Percentiles rank a stretch among this genome's conserved stretches.
These are phyloP conservation scores for Tilletia horrida DNA, from an alignment of 1,284 basidiomycete species.

Conservation along the genomic window DNA sequence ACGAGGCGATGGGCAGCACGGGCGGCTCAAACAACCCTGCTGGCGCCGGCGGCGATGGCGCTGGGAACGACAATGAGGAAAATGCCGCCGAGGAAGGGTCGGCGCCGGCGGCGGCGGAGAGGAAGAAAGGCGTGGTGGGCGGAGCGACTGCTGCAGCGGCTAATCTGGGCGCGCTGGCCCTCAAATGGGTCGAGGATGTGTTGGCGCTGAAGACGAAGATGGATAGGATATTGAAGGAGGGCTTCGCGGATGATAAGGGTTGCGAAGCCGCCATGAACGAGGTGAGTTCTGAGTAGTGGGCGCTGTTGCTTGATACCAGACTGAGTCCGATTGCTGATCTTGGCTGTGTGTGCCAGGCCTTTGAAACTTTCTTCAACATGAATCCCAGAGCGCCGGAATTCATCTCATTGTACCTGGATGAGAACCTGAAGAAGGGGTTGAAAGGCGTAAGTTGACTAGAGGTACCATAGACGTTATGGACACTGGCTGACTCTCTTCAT, in stretches of 20 bases:
- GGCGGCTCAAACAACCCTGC: conserved; percentile 11
- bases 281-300: conserved; percentile 60
- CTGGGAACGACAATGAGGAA: conserved; percentile 17
- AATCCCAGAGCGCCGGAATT: conserved; percentile 88
- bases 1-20: conserved; percentile 59
- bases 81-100: conserved; percentile 20
- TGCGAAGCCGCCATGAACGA: conserved; percentile 79
- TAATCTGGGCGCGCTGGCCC: conserved; percentile 59
- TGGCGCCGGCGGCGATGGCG: conserved; percentile 17
- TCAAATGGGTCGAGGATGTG: conserved; percentile 93
- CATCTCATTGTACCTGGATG: conserved; percentile 95
- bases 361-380: conserved; percentile 84
- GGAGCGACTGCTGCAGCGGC: conserved; percentile 25
- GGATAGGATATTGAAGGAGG: conserved; percentile 69
- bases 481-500: neutral
- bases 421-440: conserved; percentile 89
- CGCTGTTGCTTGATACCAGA: neutral
- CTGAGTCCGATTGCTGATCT: too few relatives aligned
- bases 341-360: conserved; percentile 64
- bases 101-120: conserved; percentile 13
- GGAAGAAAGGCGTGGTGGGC: neutral
- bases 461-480: neutral
- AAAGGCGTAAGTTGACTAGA: conserved; percentile 69
- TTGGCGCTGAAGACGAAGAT: conserved; percentile 88
- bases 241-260: conserved; percentile 73